Conservation (phyloP, 768 basidiomycete species). For the Mycena galopus region DNA sequence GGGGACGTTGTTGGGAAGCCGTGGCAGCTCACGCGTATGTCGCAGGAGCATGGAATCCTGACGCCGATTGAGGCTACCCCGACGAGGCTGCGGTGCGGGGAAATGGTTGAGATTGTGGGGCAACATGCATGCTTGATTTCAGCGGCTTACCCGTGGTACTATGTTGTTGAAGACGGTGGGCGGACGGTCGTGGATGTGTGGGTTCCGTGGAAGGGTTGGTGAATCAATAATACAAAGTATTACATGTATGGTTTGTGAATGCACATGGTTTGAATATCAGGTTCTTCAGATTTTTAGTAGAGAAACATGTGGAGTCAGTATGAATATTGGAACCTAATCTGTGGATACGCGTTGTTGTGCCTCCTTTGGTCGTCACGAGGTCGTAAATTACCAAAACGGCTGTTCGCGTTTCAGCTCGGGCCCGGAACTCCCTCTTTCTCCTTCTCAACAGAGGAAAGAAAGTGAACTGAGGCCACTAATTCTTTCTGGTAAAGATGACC, state of each 20-base stretch:
- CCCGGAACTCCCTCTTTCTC: too few species aligned
- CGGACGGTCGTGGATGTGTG: constrained; percentile 81
- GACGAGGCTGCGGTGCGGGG: constrained; percentile 65
- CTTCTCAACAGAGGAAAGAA: too few species aligned
- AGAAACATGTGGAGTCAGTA: too few species aligned
- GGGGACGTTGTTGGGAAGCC: constrained; percentile 78
- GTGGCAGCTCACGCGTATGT: constrained; percentile 75
- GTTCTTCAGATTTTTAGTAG: too few species aligned
- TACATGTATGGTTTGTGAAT: too few species aligned
- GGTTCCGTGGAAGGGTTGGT: constrained; percentile 96
- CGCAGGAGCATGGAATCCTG: constrained; percentile 86
- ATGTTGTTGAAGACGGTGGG: constrained; percentile 76
- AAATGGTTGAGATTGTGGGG: constrained; percentile 78
- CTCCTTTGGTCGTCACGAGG: background rate
- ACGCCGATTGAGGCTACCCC: constrained; percentile 49
- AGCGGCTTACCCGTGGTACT: constrained; percentile 87
- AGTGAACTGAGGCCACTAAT: too few species aligned
- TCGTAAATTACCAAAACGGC: too few species aligned
- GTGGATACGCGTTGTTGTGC: background rate
- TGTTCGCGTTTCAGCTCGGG: too few species aligned
- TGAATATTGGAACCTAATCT: too few species aligned
- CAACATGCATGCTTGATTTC: constrained; percentile 90
- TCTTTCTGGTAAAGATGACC: background rate
- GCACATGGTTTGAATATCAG: too few species aligned
- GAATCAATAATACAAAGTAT: background rate